Evolutionary conservation across 139 green algal genomes (phyloP).

Genomic region (Coelastrella sp.): DNA sequence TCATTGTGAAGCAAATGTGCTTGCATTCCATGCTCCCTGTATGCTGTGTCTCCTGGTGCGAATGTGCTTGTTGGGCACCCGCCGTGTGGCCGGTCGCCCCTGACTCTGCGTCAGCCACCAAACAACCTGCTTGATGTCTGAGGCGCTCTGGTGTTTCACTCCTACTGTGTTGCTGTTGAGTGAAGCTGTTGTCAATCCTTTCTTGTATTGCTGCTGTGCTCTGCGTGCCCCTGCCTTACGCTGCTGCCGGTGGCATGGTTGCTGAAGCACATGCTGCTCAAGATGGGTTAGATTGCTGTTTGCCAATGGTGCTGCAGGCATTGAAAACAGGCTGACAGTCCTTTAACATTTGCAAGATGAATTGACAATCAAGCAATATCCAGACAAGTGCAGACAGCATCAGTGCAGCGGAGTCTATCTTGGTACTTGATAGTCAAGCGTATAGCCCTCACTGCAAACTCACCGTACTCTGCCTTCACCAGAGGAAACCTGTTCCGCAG

Average conservation of each 20-base stretch:
- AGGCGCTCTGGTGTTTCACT: conserved; percentile 1
- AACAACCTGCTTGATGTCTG: conserved; percentile 16
- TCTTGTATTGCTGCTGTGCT: conserved; percentile 14
- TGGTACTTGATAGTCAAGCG: too few relatives aligned
- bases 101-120: conserved; percentile 46
- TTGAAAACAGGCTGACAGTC: not conserved
- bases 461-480: conserved; percentile 39
- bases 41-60: conserved; percentile 33
- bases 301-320: not conserved
- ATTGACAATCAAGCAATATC: not conserved
- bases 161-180: conserved; percentile 22
- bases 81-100: not conserved
- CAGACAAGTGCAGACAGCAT: too few relatives aligned
- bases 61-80: conserved; percentile 40
- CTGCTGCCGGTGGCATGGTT: not conserved
- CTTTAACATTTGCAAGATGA: not conserved
- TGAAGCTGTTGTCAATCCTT: not conserved
- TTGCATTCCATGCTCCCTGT: conserved; percentile 27
- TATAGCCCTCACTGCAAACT: too few relatives aligned
- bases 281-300: not conserved
- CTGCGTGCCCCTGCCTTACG: not conserved
- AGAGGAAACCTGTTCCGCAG: not conserved
- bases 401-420: too few relatives aligned
- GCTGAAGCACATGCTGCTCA: not conserved
- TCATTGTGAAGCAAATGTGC: not conserved